A percentile compares a stretch with the other conserved stretches of the same genome.
Evolutionary conservation across 495 filamentous ascomycete species (phyloP).

Genomic region (Xylaria telfairii): DNA sequence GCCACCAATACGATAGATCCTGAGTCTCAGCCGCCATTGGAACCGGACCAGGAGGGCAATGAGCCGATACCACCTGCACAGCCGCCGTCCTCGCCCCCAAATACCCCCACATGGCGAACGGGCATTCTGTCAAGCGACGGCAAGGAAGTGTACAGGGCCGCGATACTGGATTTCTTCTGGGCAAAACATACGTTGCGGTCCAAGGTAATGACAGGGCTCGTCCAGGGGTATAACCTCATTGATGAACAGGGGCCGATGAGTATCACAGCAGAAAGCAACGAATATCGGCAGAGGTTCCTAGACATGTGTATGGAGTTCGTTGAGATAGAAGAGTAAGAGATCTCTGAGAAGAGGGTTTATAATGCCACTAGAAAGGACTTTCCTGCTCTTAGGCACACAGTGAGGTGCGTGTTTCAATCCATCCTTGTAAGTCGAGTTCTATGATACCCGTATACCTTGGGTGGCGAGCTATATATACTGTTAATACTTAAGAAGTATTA

Average conservation of each 20-base stretch:
- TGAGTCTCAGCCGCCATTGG: conserved; percentile 32
- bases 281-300: conserved; percentile 70
- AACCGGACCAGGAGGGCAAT: conserved; percentile 16
- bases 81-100: conserved; percentile 40
- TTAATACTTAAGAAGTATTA: too few species aligned
- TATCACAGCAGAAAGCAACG: conserved; percentile 69
- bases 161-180: conserved; percentile 75
- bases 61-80: conserved; percentile 28
- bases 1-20: conserved; percentile 27
- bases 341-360: neutral
- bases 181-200: conserved; percentile 69
- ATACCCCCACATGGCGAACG: conserved; percentile 57
- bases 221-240: conserved; percentile 66
- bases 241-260: conserved; percentile 68
- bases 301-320: conserved; percentile 64
- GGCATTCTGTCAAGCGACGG: conserved; percentile 64
- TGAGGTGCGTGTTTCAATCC: neutral
- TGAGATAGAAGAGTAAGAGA: conserved; percentile 48
- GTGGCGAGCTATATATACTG: too few species aligned
- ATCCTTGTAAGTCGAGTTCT: neutral
- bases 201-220: conserved; percentile 64
- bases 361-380: neutral
- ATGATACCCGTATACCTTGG: conserved; percentile 12
- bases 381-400: neutral
- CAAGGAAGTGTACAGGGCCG: conserved; percentile 66